Evolutionary conservation across 2,329 filamentous ascomycete species (phyloP).

Genomic region (Curvularia spicifera): DNA sequence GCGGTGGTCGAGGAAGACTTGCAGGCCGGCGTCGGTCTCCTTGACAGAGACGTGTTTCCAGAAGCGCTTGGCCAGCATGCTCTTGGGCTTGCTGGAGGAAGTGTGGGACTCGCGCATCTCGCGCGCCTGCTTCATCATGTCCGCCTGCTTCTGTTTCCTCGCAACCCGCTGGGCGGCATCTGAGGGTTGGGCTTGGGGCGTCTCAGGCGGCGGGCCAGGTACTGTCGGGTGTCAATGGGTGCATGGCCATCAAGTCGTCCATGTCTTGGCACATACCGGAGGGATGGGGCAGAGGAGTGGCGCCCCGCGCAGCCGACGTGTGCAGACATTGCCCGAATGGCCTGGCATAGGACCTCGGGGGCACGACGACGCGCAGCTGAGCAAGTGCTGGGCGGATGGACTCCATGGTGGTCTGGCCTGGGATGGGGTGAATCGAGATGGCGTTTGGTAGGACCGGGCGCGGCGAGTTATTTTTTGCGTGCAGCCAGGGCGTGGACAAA

Average conservation of each 20-base stretch:
- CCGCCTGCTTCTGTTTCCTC: slow-evolving; percentile 58
- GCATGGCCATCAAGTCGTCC: slow-evolving; percentile 1
- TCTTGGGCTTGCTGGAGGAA: slow-evolving; percentile 52
- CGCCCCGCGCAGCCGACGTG: slow-evolving; percentile 52
- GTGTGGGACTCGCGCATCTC: slow-evolving; percentile 48
- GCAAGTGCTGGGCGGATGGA: slow-evolving; percentile 40
- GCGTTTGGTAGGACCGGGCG: slow-evolving; percentile 2
- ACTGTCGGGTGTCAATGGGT: slow-evolving; percentile 38
- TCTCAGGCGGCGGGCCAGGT: slow-evolving; percentile 65
- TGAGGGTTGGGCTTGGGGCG: slow-evolving; percentile 58
- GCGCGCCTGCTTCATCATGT: slow-evolving; percentile 56
- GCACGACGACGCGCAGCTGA: slow-evolving; percentile 25
- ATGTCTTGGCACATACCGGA: slow-evolving; percentile 40
- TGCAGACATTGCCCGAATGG: slow-evolving; percentile 50
- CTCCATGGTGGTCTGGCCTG: slow-evolving; percentile 30
- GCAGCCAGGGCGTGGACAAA: slow-evolving; percentile 1
- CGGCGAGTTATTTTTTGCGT: slow-evolving; percentile 11
- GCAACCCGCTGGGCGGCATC: slow-evolving; percentile 57
- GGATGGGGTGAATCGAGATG: slow-evolving; percentile 1
- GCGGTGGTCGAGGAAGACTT: slow-evolving; percentile 77
- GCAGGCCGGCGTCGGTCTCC: slow-evolving; percentile 63
- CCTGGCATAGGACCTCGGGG: slow-evolving; percentile 23
- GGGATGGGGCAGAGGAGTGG: slow-evolving; percentile 63
- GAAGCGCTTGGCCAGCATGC: slow-evolving; percentile 73
- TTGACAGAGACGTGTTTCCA: slow-evolving; percentile 83